Conservation (phyloP, 2,329 filamentous ascomycete species). For the Drechslera avenae region DNA sequence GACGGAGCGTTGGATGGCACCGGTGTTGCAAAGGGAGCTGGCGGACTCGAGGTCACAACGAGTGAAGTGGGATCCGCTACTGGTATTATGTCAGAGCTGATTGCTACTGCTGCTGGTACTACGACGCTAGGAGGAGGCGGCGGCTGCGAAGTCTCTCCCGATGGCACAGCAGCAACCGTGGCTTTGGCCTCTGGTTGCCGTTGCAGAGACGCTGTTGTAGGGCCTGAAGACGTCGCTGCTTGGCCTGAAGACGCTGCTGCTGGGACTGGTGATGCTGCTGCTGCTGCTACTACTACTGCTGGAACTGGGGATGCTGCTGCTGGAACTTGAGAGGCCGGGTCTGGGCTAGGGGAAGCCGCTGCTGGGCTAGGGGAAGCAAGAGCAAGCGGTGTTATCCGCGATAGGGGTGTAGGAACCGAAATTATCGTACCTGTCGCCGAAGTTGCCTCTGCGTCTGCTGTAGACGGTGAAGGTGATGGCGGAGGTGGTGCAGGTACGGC, state of each 20-base stretch:
- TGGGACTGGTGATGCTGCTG: neutral
- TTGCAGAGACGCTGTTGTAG: constrained; percentile 12
- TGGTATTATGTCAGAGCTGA: constrained; percentile 39
- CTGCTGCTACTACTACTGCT: too few species aligned
- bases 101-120: constrained; percentile 33
- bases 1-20: constrained; percentile 20
- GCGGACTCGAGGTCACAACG: constrained; percentile 6
- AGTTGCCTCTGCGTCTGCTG: constrained; percentile 34
- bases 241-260: neutral
- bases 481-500: constrained; percentile 25
- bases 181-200: constrained; percentile 2
- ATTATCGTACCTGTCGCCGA: constrained; percentile 44
- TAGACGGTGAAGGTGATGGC: constrained; percentile 27
- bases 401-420: constrained; percentile 34
- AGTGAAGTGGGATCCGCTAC: constrained; percentile 33
- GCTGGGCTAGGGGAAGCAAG: constrained; percentile 26
- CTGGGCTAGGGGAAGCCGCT: neutral
- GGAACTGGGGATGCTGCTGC: neutral
- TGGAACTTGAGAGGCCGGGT: neutral
- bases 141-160: constrained; percentile 15
- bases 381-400: constrained; percentile 28
- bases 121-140: constrained; percentile 18
- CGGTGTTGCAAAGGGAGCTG: constrained; percentile 15
- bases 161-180: constrained; percentile 15
- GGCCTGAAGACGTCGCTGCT: constrained; percentile 8